Percentiles rank a stretch among this genome's conserved stretches.
Conservation (phyloP, 495 filamentous ascomycete species). For the Geopyxis carbonaria region DNA sequence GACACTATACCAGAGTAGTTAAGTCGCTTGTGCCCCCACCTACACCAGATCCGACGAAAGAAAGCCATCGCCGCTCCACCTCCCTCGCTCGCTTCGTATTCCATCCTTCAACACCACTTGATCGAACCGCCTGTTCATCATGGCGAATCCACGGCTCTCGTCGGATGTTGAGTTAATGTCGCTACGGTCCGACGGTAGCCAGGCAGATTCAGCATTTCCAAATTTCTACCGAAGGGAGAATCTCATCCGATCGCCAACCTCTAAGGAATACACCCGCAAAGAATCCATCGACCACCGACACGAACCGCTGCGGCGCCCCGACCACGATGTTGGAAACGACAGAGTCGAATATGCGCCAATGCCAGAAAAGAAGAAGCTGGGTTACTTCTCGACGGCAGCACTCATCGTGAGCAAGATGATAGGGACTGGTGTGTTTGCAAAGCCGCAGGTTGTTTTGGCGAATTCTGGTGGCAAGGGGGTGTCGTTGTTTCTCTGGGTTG, state of each 20-base stretch:
- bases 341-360: constrained; percentile 15
- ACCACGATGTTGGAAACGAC: constrained; percentile 5
- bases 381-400: constrained; percentile 21
- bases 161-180: constrained; percentile 8
- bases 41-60: no score
- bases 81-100: no score
- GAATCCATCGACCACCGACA: neutral
- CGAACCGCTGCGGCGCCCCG: neutral
- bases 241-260: neutral
- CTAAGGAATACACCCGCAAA: neutral
- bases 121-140: no score
- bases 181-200: constrained; percentile 4
- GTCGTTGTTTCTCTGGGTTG: constrained; percentile 18
- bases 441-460: constrained; percentile 13
- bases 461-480: constrained; percentile 17
- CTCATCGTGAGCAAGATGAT: constrained; percentile 25
- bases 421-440: constrained; percentile 24
- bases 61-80: no score
- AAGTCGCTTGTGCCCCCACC: no score
- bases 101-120: no score
- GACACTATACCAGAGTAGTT: no score
- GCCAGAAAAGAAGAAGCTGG: constrained; percentile 19
- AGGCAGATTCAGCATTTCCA: constrained; percentile 9
- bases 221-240: constrained; percentile 9
- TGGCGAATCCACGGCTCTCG: constrained; percentile 1